These are phyloP conservation scores for Colletotrichum salicis DNA, from an alignment of 2,329 filamentous ascomycete genomes.

Conservation along the genomic window DNA sequence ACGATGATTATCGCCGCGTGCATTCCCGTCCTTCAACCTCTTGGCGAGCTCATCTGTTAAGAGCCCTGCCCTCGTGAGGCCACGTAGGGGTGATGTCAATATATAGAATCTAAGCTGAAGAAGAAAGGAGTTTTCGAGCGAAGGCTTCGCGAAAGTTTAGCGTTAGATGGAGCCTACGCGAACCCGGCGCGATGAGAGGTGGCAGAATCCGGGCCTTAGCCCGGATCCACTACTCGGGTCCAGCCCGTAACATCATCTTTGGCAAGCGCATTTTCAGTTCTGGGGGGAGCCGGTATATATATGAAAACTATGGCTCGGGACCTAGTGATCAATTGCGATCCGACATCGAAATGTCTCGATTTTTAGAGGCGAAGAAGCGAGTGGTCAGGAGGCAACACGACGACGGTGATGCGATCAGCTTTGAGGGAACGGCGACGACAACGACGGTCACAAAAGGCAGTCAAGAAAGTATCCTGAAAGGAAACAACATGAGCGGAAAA, in stretches of 20 bases:
- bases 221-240: too few species aligned
- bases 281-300: not conserved
- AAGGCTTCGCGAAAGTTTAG: too few species aligned
- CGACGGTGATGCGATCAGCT: not conserved
- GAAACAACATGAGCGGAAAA: not conserved
- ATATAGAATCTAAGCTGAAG: too few species aligned
- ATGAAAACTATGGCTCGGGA: slow-evolving; percentile 12
- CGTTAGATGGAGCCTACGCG: too few species aligned
- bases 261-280: slow-evolving; percentile 35
- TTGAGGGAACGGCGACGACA: not conserved
- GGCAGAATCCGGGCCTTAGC: too few species aligned
- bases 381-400: not conserved
- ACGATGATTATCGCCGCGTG: too few species aligned
- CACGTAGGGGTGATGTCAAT: too few species aligned
- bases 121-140: too few species aligned
- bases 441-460: not conserved
- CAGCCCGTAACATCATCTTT: too few species aligned
- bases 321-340: not conserved
- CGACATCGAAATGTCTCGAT: not conserved
- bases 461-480: slow-evolving; percentile 3
- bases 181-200: too few species aligned
- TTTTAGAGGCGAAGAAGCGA: not conserved
- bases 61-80: too few species aligned
- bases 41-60: slow-evolving; percentile 35
- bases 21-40: slow-evolving; percentile 34